Conservation (phyloP, 1,284 basidiomycete species). For the Athelia psychrophila region DNA sequence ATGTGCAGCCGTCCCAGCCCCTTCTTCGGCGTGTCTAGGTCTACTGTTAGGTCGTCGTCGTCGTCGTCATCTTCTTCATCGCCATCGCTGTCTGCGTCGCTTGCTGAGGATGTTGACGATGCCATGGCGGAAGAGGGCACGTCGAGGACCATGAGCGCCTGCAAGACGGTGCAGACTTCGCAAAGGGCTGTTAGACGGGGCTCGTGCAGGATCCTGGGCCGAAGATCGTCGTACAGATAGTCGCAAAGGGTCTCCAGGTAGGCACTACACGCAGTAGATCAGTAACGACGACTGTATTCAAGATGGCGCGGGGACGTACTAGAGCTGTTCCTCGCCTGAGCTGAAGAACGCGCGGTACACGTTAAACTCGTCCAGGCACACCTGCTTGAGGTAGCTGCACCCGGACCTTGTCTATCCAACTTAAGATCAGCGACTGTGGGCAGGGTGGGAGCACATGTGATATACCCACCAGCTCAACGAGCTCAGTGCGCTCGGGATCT, state of each 20-base stretch:
- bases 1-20: constrained; percentile 60
- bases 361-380: constrained; percentile 86
- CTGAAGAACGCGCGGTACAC: constrained; percentile 84
- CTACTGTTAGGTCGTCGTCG: constrained; percentile 37
- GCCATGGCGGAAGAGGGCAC: constrained; percentile 39
- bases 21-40: constrained; percentile 34
- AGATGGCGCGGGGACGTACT: constrained; percentile 53
- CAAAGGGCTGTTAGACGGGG: constrained; percentile 82
- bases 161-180: constrained; percentile 90
- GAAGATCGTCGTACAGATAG: constrained; percentile 89
- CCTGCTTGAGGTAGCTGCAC: constrained; percentile 86
- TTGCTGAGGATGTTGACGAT: constrained; percentile 16
- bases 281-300: constrained; percentile 6
- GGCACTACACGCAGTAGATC: constrained; percentile 42
- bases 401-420: constrained; percentile 78
- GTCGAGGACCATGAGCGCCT: constrained; percentile 91
- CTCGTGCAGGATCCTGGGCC: constrained; percentile 91
- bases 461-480: constrained; percentile 77
- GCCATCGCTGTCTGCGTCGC: constrained; percentile 34
- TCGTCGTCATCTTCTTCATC: constrained; percentile 24
- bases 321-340: constrained; percentile 79
- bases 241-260: constrained; percentile 91
- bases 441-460: neutral
- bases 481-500: constrained; percentile 72
- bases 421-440: constrained; percentile 3